These are phyloP conservation scores for Mycena pura DNA, from an alignment of 768 basidiomycete genomes.

Conservation along the genomic window DNA sequence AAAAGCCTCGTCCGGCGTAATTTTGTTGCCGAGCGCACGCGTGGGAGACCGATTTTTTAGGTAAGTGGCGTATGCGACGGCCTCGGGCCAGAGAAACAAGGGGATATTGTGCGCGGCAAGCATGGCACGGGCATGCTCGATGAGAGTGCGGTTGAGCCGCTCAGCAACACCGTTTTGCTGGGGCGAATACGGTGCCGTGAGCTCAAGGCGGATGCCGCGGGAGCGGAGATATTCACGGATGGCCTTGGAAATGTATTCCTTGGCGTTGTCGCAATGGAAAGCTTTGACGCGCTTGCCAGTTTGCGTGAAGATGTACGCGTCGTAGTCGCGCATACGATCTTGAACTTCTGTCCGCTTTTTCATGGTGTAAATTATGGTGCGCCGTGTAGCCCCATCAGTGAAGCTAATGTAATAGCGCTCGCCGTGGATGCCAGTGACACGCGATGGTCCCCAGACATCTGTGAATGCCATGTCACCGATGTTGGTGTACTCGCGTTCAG, in stretches of 20 bases:
- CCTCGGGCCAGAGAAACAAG: slow-evolving; percentile 29
- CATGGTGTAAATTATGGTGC: slow-evolving; percentile 3
- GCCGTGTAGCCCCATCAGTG: slow-evolving; percentile 13
- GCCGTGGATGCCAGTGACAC: slow-evolving; percentile 13
- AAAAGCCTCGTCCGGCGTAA: slow-evolving; percentile 28
- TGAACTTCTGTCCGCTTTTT: slow-evolving; percentile 12
- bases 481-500: slow-evolving; percentile 23
- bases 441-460: slow-evolving; percentile 31
- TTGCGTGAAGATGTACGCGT: slow-evolving; percentile 6
- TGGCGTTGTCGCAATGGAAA: slow-evolving; percentile 30
- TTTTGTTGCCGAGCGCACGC: slow-evolving; percentile 8
- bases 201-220: slow-evolving; percentile 31
- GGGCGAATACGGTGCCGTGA: slow-evolving; percentile 34
- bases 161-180: slow-evolving; percentile 39
- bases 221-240: slow-evolving; percentile 18
- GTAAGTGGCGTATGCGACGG: slow-evolving; percentile 28
- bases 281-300: not conserved
- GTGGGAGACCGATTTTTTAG: slow-evolving; percentile 31
- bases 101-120: slow-evolving; percentile 18
- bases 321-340: not conserved
- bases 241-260: slow-evolving; percentile 16
- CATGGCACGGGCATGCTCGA: slow-evolving; percentile 31
- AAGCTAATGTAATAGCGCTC: slow-evolving; percentile 20
- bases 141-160: slow-evolving; percentile 31
- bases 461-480: slow-evolving; percentile 30